Evolutionary conservation across 2,329 filamentous ascomycete genomes (phyloP).

Genomic region (Dactylonectria macrodidyma): DNA sequence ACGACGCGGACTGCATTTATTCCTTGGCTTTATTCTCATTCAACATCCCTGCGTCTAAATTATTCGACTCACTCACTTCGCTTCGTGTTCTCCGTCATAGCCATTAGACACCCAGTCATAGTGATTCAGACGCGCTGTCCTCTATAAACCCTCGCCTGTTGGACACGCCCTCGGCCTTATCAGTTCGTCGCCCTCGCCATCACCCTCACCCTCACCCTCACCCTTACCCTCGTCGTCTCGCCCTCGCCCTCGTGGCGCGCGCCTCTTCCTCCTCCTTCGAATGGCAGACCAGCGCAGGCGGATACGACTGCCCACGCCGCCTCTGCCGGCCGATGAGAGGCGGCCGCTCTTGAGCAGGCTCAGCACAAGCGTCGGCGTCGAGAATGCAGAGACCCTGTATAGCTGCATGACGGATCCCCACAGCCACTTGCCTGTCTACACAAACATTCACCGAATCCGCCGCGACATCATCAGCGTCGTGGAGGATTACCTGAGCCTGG

Average conservation of each 20-base stretch:
- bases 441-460: constrained; percentile 81
- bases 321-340: constrained; percentile 49
- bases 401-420: constrained; percentile 72
- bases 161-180: background rate
- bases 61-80: background rate
- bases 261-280: constrained; percentile 11
- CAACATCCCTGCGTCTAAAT: background rate
- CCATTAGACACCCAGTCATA: background rate
- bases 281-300: constrained; percentile 49
- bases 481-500: constrained; percentile 75
- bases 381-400: constrained; percentile 58
- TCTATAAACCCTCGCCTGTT: background rate
- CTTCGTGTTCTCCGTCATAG: background rate
- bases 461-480: constrained; percentile 75
- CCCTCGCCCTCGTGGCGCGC: constrained; percentile 1
- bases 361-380: constrained; percentile 46
- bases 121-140: background rate
- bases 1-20: constrained; percentile 12
- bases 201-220: background rate
- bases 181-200: background rate
- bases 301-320: constrained; percentile 50
- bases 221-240: background rate
- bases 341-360: constrained; percentile 54
- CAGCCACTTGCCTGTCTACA: constrained; percentile 79
- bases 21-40: constrained; percentile 4